Percentiles rank a stretch among this genome's conserved stretches.
Conservation (phyloP, 2,329 filamentous ascomycete genomes). For the Rhinocladiella mackenziei region DNA sequence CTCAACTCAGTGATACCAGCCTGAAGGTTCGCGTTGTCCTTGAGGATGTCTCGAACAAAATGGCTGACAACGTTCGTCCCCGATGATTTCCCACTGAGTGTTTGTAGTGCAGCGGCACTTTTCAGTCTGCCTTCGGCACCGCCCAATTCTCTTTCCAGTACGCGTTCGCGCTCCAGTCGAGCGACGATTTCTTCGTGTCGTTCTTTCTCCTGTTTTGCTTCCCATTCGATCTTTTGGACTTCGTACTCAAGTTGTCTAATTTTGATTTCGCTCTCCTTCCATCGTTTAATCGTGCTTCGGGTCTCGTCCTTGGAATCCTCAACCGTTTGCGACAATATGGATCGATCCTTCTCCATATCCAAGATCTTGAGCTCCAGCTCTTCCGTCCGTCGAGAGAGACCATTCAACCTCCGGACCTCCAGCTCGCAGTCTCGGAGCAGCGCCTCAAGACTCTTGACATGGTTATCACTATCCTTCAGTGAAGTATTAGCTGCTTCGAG, state of each 20-base stretch:
- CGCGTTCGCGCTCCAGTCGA: conserved; percentile 77
- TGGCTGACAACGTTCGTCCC: conserved; percentile 78
- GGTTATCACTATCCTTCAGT: conserved; percentile 74
- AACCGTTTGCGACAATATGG: conserved; percentile 64
- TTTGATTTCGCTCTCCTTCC: conserved; percentile 77
- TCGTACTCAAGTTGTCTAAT: conserved; percentile 78
- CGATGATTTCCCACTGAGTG: conserved; percentile 43
- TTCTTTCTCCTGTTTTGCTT: conserved; percentile 73
- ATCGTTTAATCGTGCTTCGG: conserved; percentile 72
- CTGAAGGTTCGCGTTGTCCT: conserved; percentile 93
- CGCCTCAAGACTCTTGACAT: conserved; percentile 71
- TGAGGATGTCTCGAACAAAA: conserved; percentile 90
- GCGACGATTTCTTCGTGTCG: conserved; percentile 75
- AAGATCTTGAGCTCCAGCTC: conserved; percentile 76
- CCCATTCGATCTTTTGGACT: conserved; percentile 80
- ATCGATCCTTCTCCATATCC: conserved; percentile 77
- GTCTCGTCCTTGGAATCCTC: conserved; percentile 68
- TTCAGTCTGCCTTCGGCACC: conserved; percentile 76
- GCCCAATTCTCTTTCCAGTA: conserved; percentile 76
- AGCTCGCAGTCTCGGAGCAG: conserved; percentile 73
- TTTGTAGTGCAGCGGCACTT: conserved; percentile 61
- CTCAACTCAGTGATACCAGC: conserved; percentile 85
- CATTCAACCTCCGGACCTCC: conserved; percentile 69
- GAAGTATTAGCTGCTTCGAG: conserved; percentile 77
- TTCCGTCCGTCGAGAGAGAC: conserved; percentile 68